Base-by-base conservation (phyloP, 352 stramenopile species). In the Pythium angustatum region DNA sequence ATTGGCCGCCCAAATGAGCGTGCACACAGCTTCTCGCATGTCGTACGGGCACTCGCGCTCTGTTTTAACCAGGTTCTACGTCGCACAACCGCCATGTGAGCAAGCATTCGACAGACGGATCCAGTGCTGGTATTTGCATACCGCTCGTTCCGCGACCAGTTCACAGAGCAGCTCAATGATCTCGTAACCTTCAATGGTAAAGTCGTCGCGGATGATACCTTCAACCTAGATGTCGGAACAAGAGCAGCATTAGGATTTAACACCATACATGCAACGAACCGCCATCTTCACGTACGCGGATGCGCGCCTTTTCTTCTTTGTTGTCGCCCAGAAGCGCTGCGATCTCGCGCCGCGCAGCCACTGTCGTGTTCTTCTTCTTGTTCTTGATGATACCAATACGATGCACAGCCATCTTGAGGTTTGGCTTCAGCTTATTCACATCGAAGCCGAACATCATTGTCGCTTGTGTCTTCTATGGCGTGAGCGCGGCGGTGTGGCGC, bases 111-210 rank as follows among this genome's bases (percentile, higher is more conserved):
- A 45, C 22, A 24, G 50, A 45, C 22, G n/a, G 53, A 52, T 14
- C 54, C 12, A 21, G 15, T 17, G 6, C 7, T 43, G 14, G 7
- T 9, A 17, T 43, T 21, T 9, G 14, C 11, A 7, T 27, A 93
- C 84, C 64, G 95, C 91, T 52, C 96, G 85, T 73, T 98, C 94
- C 19, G 81, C 83, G 15, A 99, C 58, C 4, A 99, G 71, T 58
- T 98, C 93, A 66, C 95, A 98, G 48, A 97, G 73, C 15, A 99
- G 74, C 65, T 95, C 86, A 28, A 99, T 71, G 66, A 98, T 97
- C 69, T 98, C 94, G 71, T 98, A 98, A 6, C 93, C 96, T 76
- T 99, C 94, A 30, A 98, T 88, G 14, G 92, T 96, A 65, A 98
- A 96, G 69, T 99, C 96, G 45, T 98, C 94, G 14, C 93, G 87